Base-by-base conservation (phyloP, 441 rosid genomes). In the Pelargonium hybrid region DNA sequence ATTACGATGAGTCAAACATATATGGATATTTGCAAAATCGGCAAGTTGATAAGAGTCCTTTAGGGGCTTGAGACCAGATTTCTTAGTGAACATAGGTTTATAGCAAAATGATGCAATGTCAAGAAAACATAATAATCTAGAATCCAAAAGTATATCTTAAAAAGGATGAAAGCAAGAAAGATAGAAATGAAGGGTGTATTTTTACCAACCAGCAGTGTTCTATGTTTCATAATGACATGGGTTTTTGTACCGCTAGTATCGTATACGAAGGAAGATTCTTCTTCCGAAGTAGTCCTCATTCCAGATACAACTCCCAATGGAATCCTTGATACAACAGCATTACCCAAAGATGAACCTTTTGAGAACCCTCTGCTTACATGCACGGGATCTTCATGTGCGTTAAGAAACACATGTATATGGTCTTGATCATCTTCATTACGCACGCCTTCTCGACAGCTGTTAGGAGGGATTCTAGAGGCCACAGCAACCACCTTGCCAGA, bases 151-250 rank as follows among this genome's bases (percentile, higher is more conserved):
- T 41, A 75, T 37, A 74, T 69, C 37, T 69, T 20, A 61, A 62
- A 31, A 65, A 61, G 54, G 71, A 48, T 26, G 26, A 70, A 74
- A 29, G 15, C 11, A 21, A 62, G 41, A 43, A 25, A 47, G 48
- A 76, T 20, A 67, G 50, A 59, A 72, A 54, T 37, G 61, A 76
- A 69, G 79, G 73, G 73, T 78, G 11, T 8, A 20, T n/a, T 50
- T 45, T 75, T 71, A 87, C 92, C 73, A 76, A 93, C 98, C 96
- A 93, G 84, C 73, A 91, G 82, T 68, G 97, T 91, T 79, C 98
- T 87, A 74, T 91, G 96, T 81, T 91, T 93, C 91, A 88, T 82
- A 73, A 90, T 71, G 78, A 84, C 88, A 75, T 93, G 98, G 70
- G 96, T 90, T 85, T 90, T 91, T 57, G 74, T 82, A 71, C 97